Evolutionary conservation across 2,329 filamentous ascomycete species (phyloP).

Genomic region (Pleomassaria siparia): DNA sequence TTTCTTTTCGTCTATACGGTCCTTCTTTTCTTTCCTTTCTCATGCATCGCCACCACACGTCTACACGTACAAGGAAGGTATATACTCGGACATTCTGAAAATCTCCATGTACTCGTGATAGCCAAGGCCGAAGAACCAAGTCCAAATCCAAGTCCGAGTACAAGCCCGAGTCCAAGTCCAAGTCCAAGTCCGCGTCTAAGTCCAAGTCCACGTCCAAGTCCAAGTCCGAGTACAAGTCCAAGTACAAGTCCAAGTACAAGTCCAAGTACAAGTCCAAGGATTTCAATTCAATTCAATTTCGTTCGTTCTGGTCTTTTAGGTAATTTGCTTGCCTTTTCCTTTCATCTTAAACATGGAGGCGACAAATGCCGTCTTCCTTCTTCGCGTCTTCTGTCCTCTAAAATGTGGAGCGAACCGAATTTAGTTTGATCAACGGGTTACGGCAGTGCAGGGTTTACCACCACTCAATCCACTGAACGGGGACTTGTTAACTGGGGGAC

Average conservation of each 20-base stretch:
- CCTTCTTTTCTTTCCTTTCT: not conserved
- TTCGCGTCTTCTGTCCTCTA: not conserved
- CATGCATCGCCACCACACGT: not conserved
- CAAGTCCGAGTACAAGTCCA: too few relatives aligned
- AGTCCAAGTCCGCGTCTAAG: too few relatives aligned
- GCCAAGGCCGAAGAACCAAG: not conserved
- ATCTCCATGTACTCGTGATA: not conserved
- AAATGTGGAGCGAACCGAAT: not conserved
- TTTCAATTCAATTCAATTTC: too few relatives aligned
- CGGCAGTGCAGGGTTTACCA: not conserved
- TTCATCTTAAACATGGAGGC: not conserved
- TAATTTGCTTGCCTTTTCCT: not conserved
- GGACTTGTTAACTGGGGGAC: slow-evolving; percentile 12
- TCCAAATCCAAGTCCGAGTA: too few relatives aligned
- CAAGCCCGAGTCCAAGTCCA: too few relatives aligned
- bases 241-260: too few relatives aligned
- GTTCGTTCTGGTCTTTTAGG: not conserved
- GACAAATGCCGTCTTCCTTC: not conserved
- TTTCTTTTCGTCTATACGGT: not conserved
- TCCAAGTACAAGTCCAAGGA: too few relatives aligned
- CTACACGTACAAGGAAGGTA: too few relatives aligned
- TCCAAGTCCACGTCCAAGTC: too few relatives aligned
- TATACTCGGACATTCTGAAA: not conserved
- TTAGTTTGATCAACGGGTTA: slow-evolving; percentile 1
- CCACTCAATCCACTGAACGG: slow-evolving; percentile 8